A percentile compares a stretch with the other conserved stretches of the same genome.
Conservation (phyloP, 1,284 basidiomycete genomes). For the Cryptococcus jaspeensis region DNA sequence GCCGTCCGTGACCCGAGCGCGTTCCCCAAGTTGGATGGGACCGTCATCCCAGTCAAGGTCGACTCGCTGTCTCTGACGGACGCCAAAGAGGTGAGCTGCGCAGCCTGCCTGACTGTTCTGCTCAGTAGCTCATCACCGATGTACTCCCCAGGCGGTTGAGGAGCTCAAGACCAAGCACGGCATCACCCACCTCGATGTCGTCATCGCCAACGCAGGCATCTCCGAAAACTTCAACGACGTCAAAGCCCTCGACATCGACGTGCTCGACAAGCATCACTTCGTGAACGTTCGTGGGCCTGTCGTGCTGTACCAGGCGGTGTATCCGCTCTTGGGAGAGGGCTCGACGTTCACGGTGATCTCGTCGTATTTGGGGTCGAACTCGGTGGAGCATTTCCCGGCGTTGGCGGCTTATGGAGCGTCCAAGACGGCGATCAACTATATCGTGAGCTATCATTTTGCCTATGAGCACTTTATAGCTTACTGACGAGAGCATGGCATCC, state of each 20-base stretch:
- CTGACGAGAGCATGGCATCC: too few relatives aligned
- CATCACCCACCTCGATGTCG: background rate
- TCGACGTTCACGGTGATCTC: background rate
- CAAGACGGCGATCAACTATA: conserved; percentile 15
- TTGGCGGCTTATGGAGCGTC: conserved; percentile 5
- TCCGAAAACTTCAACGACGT: background rate
- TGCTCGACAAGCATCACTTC: background rate
- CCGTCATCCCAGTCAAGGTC: background rate
- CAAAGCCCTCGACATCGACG: background rate
- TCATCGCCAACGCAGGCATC: background rate
- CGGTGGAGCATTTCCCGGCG: conserved; percentile 3
- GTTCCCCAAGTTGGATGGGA: conserved; percentile 5
- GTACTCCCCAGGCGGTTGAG: background rate
- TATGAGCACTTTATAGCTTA: too few relatives aligned
- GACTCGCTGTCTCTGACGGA: background rate
- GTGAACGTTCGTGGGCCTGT: background rate
- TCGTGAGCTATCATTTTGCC: too few relatives aligned
- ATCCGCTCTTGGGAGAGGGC: background rate
- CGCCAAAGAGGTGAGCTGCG: background rate
- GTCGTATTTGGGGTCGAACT: background rate
- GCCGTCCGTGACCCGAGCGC: conserved; percentile 5
- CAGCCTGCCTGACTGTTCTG: too few relatives aligned
- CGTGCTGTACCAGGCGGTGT: background rate
- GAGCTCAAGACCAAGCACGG: background rate
- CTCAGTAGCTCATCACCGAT: background rate